Evolutionary conservation across 2,329 filamentous ascomycete species (phyloP).

Genomic region (Trichoderma semiorbis): DNA sequence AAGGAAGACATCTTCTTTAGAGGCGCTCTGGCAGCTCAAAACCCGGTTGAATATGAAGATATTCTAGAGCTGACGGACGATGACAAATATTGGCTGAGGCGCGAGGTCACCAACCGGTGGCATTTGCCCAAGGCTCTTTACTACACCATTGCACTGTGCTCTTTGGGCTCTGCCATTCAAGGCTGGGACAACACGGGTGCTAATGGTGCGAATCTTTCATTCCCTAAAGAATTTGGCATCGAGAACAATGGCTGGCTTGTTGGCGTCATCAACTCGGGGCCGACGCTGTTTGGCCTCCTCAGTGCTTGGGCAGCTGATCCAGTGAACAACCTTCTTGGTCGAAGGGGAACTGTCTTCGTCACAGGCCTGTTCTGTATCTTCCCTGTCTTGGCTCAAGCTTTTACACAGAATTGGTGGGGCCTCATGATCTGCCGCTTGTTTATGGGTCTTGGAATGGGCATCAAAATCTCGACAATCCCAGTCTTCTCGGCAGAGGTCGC

Average conservation of each 20-base stretch:
- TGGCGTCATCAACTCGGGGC: slow-evolving; percentile 52
- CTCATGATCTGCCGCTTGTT: slow-evolving; percentile 40
- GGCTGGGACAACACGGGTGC: slow-evolving; percentile 47
- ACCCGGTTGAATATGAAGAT: slow-evolving; percentile 21
- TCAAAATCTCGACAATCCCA: slow-evolving; percentile 45
- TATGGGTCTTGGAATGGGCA: slow-evolving; percentile 59
- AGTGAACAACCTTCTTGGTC: slow-evolving; percentile 34
- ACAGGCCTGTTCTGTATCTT: slow-evolving; percentile 54
- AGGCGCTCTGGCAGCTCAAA: slow-evolving; percentile 30
- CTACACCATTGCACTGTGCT: slow-evolving; percentile 29
- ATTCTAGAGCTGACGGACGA: slow-evolving; percentile 26
- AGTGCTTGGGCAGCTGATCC: slow-evolving; percentile 32
- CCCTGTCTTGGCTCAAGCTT: slow-evolving; percentile 51
- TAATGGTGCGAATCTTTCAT: slow-evolving; percentile 39
- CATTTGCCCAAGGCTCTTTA: slow-evolving; percentile 28
- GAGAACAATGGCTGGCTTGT: slow-evolving; percentile 47
- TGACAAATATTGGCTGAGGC: slow-evolving; percentile 25
- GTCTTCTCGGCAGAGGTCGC: slow-evolving; percentile 52
- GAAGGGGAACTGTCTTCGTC: slow-evolving; percentile 46
- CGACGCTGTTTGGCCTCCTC: slow-evolving; percentile 24
- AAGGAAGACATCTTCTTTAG: slow-evolving; percentile 28
- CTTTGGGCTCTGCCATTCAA: slow-evolving; percentile 31
- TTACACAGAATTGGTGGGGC: slow-evolving; percentile 50
- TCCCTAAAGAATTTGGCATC: slow-evolving; percentile 36
- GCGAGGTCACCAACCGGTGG: slow-evolving; percentile 31